Evolutionary conservation across 2,329 filamentous ascomycete species (phyloP).

Genomic region (Dactylellina cionopaga): DNA sequence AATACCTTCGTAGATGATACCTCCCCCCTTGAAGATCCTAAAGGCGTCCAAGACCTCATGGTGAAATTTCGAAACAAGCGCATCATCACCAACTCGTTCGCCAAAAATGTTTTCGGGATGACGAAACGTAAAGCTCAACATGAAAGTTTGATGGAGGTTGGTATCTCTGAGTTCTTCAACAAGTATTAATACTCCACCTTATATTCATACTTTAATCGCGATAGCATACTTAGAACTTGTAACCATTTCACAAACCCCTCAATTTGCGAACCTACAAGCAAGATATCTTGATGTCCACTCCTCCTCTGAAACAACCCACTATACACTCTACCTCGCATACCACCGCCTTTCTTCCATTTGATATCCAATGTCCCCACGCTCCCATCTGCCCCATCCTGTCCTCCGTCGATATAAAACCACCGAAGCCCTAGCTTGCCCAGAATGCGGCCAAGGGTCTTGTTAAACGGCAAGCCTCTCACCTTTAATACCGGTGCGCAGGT

Average conservation of each 20-base stretch:
- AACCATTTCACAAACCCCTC: conserved; percentile 23
- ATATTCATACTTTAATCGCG: background rate
- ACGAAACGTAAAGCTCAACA: conserved; percentile 1
- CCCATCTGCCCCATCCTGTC: background rate
- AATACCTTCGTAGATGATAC: conserved; percentile 8
- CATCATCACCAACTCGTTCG: background rate
- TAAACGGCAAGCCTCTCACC: conserved; percentile 29
- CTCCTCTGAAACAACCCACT: too few relatives aligned
- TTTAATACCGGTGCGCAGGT: conserved; percentile 22
- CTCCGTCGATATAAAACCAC: conserved; percentile 23
- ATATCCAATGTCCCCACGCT: conserved; percentile 19
- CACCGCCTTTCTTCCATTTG: conserved; percentile 4
- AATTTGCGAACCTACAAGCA: conserved; percentile 21
- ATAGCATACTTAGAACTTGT: conserved; percentile 30
- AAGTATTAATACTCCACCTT: background rate
- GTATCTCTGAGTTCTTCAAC: conserved; percentile 28
- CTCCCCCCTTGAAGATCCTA: conserved; percentile 17
- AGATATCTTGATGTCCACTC: conserved; percentile 17
- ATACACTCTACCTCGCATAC: background rate
- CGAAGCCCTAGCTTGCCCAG: conserved; percentile 29
- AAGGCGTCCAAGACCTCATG: conserved; percentile 6
- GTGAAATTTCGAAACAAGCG: background rate
- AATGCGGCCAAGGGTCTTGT: conserved; percentile 12
- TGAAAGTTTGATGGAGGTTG: conserved; percentile 3
- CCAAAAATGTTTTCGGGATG: conserved; percentile 14